A percentile compares a stretch with the other conserved stretches of the same genome.
phyloP scores from a whole-genome alignment of 2,329 filamentous ascomycete genomes.

The Sarocladium brachiariae region DNA sequence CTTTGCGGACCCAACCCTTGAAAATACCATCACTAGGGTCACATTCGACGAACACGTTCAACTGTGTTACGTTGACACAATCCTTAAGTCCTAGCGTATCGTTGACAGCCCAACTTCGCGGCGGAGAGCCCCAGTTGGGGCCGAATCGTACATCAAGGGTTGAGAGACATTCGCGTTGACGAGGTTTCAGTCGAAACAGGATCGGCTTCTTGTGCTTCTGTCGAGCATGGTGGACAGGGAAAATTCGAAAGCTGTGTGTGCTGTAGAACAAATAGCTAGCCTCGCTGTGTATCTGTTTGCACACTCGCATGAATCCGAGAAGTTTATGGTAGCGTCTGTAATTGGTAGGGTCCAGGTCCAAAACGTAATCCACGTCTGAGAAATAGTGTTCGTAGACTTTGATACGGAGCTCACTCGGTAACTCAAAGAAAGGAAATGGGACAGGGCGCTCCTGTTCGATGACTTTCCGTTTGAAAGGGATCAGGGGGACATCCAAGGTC shows the following conservation, averaged over 20 bases:
- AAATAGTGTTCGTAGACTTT: conserved; percentile 63
- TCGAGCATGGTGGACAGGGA: conserved; percentile 55
- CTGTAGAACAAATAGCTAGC: conserved; percentile 61
- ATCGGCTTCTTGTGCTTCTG: conserved; percentile 70
- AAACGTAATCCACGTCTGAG: conserved; percentile 40
- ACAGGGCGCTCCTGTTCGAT: background rate
- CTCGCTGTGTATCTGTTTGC: conserved; percentile 54
- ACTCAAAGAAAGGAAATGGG: conserved; percentile 58
- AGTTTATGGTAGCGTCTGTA: conserved; percentile 53
- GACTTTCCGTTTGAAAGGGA: conserved; percentile 24
- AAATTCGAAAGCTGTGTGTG: conserved; percentile 56
- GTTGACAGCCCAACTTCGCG: conserved; percentile 63
- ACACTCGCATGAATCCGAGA: conserved; percentile 55
- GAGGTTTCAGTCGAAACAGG: conserved; percentile 55
- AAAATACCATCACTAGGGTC: conserved; percentile 64
- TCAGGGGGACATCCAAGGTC: conserved; percentile 32
- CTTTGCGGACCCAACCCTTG: conserved; percentile 57
- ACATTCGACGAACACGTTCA: conserved; percentile 64
- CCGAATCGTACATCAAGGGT: conserved; percentile 65
- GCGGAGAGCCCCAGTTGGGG: conserved; percentile 65
- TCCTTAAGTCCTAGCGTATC: conserved; percentile 56
- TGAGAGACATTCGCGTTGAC: conserved; percentile 53
- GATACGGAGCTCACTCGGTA: conserved; percentile 64
- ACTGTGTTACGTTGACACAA: conserved; percentile 48
- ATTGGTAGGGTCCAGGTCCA: conserved; percentile 63